These are phyloP conservation scores for Rhodosporidiobolus sp. DNA, from an alignment of 768 basidiomycete species.

Conservation along the genomic window DNA sequence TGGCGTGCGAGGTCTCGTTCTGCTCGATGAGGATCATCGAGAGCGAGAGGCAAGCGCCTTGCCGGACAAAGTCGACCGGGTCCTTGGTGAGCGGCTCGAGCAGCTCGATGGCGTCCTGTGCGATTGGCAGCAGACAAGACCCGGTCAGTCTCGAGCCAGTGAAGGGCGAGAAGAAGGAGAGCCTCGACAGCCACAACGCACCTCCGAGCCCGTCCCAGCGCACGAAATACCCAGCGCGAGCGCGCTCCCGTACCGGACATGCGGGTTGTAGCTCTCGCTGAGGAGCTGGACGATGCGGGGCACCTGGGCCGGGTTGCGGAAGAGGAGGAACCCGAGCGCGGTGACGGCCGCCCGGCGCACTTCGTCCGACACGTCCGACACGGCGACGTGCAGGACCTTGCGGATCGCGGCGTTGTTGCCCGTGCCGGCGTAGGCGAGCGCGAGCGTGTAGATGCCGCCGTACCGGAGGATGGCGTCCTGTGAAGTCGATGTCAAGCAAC, in stretches of 20 bases:
- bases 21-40: constrained; percentile 97
- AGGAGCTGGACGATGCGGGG: constrained; percentile 94
- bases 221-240: constrained; percentile 95
- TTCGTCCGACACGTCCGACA: constrained; percentile 96
- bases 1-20: constrained; percentile 82
- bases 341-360: constrained; percentile 96
- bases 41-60: constrained; percentile 91
- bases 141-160: constrained; percentile 4
- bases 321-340: constrained; percentile 88
- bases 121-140: neutral
- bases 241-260: constrained; percentile 94
- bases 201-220: constrained; percentile 92
- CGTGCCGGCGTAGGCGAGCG: constrained; percentile 93
- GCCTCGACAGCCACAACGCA: constrained; percentile 47
- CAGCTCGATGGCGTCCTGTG: constrained; percentile 88
- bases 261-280: constrained; percentile 97
- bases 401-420: constrained; percentile 90
- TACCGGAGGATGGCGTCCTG: constrained; percentile 96
- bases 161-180: neutral
- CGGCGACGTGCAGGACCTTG: constrained; percentile 87
- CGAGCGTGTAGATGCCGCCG: constrained; percentile 94
- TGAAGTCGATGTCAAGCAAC: neutral
- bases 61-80: constrained; percentile 95
- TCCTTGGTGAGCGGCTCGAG: constrained; percentile 98
- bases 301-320: constrained; percentile 93